phyloP scores from a whole-genome alignment of 1,139 yeast genomes.

The Candida frijolesensis region DNA sequence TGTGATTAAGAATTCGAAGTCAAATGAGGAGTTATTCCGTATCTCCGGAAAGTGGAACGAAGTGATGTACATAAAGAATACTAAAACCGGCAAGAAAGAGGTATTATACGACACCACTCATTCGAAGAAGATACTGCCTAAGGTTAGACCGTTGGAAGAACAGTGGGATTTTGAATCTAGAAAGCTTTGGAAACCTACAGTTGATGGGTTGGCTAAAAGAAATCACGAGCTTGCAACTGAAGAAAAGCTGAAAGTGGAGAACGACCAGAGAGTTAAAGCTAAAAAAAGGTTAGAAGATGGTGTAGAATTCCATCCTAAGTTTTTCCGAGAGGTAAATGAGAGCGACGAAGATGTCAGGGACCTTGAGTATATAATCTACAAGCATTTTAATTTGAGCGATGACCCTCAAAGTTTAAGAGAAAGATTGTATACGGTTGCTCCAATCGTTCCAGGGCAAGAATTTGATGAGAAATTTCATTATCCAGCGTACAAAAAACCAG shows the following conservation, averaged over 20 bases:
- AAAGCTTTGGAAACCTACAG: slow-evolving; percentile 78
- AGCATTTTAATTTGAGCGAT: slow-evolving; percentile 44
- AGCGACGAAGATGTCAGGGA: slow-evolving; percentile 27
- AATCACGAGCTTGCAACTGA: slow-evolving; percentile 84
- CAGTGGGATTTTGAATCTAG: slow-evolving; percentile 85
- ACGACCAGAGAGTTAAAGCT: slow-evolving; percentile 73
- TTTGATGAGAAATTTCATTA: slow-evolving; percentile 64
- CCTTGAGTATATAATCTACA: slow-evolving; percentile 67
- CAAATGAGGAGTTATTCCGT: slow-evolving; percentile 61
- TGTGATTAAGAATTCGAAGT: slow-evolving; percentile 51
- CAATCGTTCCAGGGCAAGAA: slow-evolving; percentile 76
- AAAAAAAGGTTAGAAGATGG: slow-evolving; percentile 78
- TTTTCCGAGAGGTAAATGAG: slow-evolving; percentile 52
- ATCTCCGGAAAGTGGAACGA: slow-evolving; percentile 95
- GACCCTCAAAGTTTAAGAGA: slow-evolving; percentile 54
- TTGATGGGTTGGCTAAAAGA: slow-evolving; percentile 72
- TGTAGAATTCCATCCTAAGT: slow-evolving; percentile 75
- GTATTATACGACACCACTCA: slow-evolving; percentile 66
- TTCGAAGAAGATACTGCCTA: slow-evolving; percentile 58
- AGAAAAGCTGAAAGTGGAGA: slow-evolving; percentile 84
- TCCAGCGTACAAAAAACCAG: slow-evolving; percentile 61
- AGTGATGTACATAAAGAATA: slow-evolving; percentile 67
- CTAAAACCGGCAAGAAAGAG: slow-evolving; percentile 47
- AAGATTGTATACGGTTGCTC: slow-evolving; percentile 64
- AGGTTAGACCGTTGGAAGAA: slow-evolving; percentile 73